phyloP scores from a whole-genome alignment of 2,329 filamentous ascomycete genomes.

The Dactylonectria estremocensis region DNA sequence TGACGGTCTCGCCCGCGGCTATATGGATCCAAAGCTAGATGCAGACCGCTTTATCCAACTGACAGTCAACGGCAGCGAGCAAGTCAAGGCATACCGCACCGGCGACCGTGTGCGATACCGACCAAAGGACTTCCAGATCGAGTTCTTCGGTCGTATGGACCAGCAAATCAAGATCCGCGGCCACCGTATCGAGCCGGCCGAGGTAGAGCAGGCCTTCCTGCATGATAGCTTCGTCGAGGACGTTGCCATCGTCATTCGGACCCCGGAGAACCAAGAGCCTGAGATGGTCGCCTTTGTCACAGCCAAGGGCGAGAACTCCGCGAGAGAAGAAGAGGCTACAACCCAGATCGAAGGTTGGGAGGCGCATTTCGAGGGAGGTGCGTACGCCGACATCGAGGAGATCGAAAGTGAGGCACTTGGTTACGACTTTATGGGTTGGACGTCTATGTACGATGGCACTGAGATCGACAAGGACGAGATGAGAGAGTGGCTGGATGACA shows the following conservation, averaged over 20 bases:
- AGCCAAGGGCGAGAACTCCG: too few species aligned
- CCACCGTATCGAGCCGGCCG: constrained; percentile 44
- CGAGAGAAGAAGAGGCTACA: too few species aligned
- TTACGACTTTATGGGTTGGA: too few species aligned
- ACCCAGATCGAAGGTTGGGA: too few species aligned
- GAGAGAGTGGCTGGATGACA: too few species aligned
- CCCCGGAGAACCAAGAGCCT: background rate
- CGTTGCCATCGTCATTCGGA: constrained; percentile 21
- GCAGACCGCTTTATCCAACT: constrained; percentile 34
- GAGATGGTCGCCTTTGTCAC: constrained; percentile 38
- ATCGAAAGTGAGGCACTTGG: too few species aligned
- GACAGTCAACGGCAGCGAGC: constrained; percentile 4
- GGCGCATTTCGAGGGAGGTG: too few species aligned
- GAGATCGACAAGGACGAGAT: too few species aligned
- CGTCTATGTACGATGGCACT: too few species aligned
- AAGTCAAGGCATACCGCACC: constrained; percentile 36
- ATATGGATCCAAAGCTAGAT: constrained; percentile 30
- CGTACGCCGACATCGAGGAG: too few species aligned
- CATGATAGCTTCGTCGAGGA: background rate
- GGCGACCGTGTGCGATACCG: constrained; percentile 41
- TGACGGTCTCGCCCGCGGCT: constrained; percentile 41
- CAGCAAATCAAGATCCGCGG: constrained; percentile 46
- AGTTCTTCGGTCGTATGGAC: constrained; percentile 47
- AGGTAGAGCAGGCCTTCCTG: too few species aligned
- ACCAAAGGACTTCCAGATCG: constrained; percentile 35